phyloP scores from a whole-genome alignment of 2,329 filamentous ascomycete species.

The Aspergillus fijiensis region DNA sequence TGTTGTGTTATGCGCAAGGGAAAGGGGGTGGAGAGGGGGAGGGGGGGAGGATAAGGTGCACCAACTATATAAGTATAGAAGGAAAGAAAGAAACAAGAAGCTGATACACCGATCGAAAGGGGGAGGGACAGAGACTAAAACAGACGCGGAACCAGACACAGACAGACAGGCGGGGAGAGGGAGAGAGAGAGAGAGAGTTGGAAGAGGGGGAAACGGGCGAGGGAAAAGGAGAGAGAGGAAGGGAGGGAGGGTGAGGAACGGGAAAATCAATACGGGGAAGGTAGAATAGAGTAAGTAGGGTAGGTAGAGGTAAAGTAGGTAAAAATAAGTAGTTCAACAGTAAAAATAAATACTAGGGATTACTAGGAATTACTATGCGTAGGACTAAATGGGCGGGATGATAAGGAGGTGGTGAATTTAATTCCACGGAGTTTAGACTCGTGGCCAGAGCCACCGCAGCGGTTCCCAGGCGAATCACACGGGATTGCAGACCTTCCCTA shows the following conservation, averaged over 20 bases:
- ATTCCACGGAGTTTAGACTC: constrained; percentile 3
- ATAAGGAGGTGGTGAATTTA: not conserved
- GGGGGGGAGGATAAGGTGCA: constrained; percentile 1
- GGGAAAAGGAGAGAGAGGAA: not conserved
- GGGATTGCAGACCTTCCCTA: not conserved
- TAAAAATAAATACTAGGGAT: not conserved
- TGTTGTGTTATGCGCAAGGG: not conserved
- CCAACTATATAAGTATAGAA: constrained; percentile 6
- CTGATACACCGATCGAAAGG: not conserved
- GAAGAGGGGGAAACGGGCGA: constrained; percentile 11
- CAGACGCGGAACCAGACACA: constrained; percentile 11
- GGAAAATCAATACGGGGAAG: constrained; percentile 11
- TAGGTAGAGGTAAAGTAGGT: not conserved
- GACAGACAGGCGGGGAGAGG: constrained; percentile 12
- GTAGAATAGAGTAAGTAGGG: constrained; percentile 7
- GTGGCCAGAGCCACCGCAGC: constrained; percentile 11
- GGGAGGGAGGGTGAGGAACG: constrained; percentile 13
- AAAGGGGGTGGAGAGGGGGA: constrained; percentile 6
- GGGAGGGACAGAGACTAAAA: constrained; percentile 8
- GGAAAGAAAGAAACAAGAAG: constrained; percentile 13
- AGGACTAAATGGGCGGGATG: not conserved
- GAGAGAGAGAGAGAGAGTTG: constrained; percentile 21
- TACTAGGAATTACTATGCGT: too few relatives aligned
- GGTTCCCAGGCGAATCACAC: not conserved
- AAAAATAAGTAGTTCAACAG: not conserved